phyloP scores from a whole-genome alignment of 108 stramenopile genomes.

The Licmophora abbreviata region DNA sequence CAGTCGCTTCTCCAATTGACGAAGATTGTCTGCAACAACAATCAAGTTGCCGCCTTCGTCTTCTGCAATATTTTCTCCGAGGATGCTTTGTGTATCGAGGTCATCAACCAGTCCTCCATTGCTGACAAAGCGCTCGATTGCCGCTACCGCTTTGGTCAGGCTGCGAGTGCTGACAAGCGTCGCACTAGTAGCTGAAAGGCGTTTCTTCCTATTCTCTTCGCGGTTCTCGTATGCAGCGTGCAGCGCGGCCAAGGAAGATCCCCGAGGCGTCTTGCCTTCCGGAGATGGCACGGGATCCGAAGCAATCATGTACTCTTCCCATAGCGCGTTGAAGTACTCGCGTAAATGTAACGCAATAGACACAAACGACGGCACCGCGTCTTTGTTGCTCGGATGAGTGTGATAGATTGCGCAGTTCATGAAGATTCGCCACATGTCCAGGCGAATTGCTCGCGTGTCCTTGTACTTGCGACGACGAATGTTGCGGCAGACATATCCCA shows the following conservation, averaged over 20 bases:
- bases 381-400: conserved; percentile 69
- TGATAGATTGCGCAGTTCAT: conserved; percentile 82
- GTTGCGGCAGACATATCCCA: conserved; percentile 69
- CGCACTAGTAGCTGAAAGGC: conserved; percentile 54
- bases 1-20: not conserved
- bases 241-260: conserved; percentile 3
- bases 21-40: conserved; percentile 21
- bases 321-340: conserved; percentile 79
- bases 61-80: conserved; percentile 27
- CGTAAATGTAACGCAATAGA: conserved; percentile 76
- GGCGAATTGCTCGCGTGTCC: conserved; percentile 53
- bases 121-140: conserved; percentile 42
- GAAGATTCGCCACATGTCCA: conserved; percentile 88
- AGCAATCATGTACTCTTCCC: conserved; percentile 79
- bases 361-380: conserved; percentile 76
- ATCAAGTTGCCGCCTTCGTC: conserved; percentile 29
- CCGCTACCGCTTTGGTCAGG: conserved; percentile 27
- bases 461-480: conserved; percentile 68
- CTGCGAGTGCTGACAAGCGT: conserved; percentile 45
- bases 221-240: conserved; percentile 46
- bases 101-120: conserved; percentile 61
- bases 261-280: conserved; percentile 13
- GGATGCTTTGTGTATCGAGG: conserved; percentile 49
- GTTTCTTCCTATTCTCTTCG: conserved; percentile 40
- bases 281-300: conserved; percentile 48